A percentile compares a stretch with the other conserved stretches of the same genome.
Evolutionary conservation across 345 rosid genomes (phyloP).

Genomic region (Carallia pectinifolia): DNA sequence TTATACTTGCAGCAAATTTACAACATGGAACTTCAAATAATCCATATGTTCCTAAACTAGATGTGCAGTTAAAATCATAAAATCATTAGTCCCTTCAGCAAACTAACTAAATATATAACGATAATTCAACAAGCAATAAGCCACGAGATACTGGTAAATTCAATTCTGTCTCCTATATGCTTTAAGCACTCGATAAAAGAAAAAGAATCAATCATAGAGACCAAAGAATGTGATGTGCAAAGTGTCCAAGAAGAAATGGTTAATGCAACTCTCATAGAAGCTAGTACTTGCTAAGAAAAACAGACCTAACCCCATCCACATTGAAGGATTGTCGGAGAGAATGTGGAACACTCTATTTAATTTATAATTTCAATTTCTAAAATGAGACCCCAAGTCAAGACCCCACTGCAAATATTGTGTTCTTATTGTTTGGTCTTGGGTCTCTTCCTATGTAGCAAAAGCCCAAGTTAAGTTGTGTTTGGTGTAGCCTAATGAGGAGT

Average conservation of each 20-base stretch:
- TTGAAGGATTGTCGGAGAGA: conserved; percentile 72
- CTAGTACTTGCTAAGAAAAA: conserved; percentile 75
- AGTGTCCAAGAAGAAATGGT: not conserved
- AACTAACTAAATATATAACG: too few relatives aligned
- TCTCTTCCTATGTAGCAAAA: too few relatives aligned
- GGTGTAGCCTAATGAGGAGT: too few relatives aligned
- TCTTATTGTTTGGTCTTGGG: too few relatives aligned
- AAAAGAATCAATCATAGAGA: not conserved
- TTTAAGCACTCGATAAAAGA: not conserved
- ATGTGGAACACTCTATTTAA: conserved; percentile 88
- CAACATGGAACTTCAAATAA: not conserved
- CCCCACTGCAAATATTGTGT: conserved; percentile 23
- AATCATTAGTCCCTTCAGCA: not conserved
- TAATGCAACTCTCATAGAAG: not conserved
- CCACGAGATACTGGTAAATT: too few relatives aligned
- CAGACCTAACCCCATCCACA: conserved; percentile 63
- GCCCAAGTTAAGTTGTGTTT: too few relatives aligned
- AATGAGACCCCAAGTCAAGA: conserved; percentile 85
- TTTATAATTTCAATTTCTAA: conserved; percentile 80
- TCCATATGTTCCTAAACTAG: not conserved
- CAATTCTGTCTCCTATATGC: too few relatives aligned
- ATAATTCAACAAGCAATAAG: too few relatives aligned
- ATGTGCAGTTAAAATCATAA: too few relatives aligned
- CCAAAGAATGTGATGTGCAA: not conserved
- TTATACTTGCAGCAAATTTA: not conserved